Conservation (phyloP, 805 yeast species). For the Debaryomyces maramus region DNA sequence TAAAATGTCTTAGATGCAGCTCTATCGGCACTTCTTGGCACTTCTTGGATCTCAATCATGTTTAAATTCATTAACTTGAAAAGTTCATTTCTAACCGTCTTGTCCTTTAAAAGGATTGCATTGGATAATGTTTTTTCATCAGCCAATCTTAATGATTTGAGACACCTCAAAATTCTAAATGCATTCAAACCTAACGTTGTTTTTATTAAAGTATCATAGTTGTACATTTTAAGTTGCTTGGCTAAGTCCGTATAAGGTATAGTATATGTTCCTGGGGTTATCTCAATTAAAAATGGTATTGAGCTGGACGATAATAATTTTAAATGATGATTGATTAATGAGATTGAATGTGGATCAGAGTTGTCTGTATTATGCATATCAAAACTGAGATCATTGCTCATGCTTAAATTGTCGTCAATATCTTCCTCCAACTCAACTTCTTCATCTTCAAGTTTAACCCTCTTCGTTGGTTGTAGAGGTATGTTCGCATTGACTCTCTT, state of each 20-base stretch:
- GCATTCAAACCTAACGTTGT: slow-evolving; percentile 66
- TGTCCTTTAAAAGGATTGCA: slow-evolving; percentile 73
- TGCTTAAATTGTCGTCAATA: slow-evolving; percentile 11
- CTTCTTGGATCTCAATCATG: slow-evolving; percentile 85
- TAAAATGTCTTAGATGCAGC: slow-evolving; percentile 87
- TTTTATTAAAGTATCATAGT: slow-evolving; percentile 58
- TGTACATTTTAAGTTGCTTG: slow-evolving; percentile 46
- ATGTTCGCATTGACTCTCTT: slow-evolving; percentile 18
- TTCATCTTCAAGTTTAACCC: slow-evolving; percentile 28
- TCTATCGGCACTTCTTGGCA: slow-evolving; percentile 88
- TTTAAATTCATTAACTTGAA: slow-evolving; percentile 67
- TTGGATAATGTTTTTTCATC: slow-evolving; percentile 85
- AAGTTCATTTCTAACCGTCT: slow-evolving; percentile 69
- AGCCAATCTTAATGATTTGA: slow-evolving; percentile 65
- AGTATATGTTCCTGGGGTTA: slow-evolving; percentile 55
- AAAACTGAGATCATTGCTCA: slow-evolving; percentile 14
- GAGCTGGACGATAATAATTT: slow-evolving; percentile 54
- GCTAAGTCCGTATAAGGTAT: slow-evolving; percentile 60
- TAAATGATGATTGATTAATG: slow-evolving; percentile 62
- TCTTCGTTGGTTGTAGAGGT: slow-evolving; percentile 17
- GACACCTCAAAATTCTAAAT: slow-evolving; percentile 73
- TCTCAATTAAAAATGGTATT: slow-evolving; percentile 60
- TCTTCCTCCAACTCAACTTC: slow-evolving; percentile 21
- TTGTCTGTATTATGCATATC: slow-evolving; percentile 16
- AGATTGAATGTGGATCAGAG: slow-evolving; percentile 25